A percentile compares a stretch with the other conserved stretches of the same genome.
phyloP scores from a whole-genome alignment of 805 yeast species.

The Myxozyma geophila region DNA sequence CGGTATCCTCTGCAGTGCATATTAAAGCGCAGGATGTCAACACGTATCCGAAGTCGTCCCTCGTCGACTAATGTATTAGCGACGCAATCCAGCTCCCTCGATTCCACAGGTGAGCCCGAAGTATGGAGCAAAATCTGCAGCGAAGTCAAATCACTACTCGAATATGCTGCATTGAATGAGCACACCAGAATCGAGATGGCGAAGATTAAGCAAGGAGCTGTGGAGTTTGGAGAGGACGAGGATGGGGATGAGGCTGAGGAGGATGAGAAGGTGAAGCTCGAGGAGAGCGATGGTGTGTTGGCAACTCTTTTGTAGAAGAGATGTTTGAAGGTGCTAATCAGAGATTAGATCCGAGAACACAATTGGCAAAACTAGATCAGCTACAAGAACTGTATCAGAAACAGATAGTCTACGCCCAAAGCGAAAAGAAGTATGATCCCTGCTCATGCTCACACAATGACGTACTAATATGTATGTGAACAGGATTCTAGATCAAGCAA shows the following conservation, averaged over 20 bases:
- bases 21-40: slow-evolving; percentile 9
- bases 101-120: slow-evolving; percentile 29
- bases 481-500: slow-evolving; percentile 30
- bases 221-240: neutral
- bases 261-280: slow-evolving; percentile 5
- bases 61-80: slow-evolving; percentile 15
- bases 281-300: slow-evolving; percentile 16
- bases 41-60: slow-evolving; percentile 29
- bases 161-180: slow-evolving; percentile 19
- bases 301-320: neutral
- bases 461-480: neutral
- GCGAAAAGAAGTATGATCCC: slow-evolving; percentile 27
- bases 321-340: no score
- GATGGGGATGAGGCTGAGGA: slow-evolving; percentile 12
- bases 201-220: slow-evolving; percentile 13
- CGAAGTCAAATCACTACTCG: slow-evolving; percentile 20
- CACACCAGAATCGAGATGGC: slow-evolving; percentile 1
- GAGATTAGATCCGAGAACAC: slow-evolving; percentile 13
- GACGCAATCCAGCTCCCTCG: slow-evolving; percentile 6
- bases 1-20: no score
- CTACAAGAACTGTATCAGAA: slow-evolving; percentile 18
- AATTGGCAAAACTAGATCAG: slow-evolving; percentile 23
- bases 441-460: neutral
- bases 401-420: slow-evolving; percentile 20
- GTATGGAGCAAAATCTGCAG: slow-evolving; percentile 30